Conservation (phyloP, 2,329 filamentous ascomycete genomes). For the Ophiostoma angusticollis region DNA sequence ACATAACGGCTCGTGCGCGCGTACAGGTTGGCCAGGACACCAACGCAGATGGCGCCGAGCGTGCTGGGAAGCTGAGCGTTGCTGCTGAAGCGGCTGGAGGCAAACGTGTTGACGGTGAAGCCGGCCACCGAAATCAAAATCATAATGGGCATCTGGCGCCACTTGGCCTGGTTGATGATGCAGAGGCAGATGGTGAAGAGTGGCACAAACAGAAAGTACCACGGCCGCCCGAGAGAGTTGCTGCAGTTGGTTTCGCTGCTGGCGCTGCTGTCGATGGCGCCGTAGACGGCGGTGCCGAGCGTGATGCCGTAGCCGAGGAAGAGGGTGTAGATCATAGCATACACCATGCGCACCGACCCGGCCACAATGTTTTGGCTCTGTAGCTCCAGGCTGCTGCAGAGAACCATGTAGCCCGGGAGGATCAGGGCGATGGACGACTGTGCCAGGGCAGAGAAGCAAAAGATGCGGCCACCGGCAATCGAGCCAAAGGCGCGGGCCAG, state of each 20-base stretch:
- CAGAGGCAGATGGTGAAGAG: conserved; percentile 53
- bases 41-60: conserved; percentile 62
- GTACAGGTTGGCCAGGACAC: conserved; percentile 68
- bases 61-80: conserved; percentile 69
- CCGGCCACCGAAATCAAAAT: conserved; percentile 58
- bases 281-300: conserved; percentile 51
- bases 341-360: conserved; percentile 61
- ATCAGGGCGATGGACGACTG: conserved; percentile 68
- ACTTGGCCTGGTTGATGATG: conserved; percentile 59
- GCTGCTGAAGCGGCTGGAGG: conserved; percentile 48
- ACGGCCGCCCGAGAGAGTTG: conserved; percentile 34
- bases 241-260: conserved; percentile 26
- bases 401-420: conserved; percentile 58
- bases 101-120: conserved; percentile 65
- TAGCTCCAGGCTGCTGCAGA: conserved; percentile 45
- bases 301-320: conserved; percentile 63
- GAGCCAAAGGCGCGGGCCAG: conserved; percentile 57
- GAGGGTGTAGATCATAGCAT: conserved; percentile 60
- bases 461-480: conserved; percentile 41
- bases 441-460: conserved; percentile 60
- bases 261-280: conserved; percentile 43
- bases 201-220: conserved; percentile 46
- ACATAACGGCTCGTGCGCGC: conserved; percentile 49
- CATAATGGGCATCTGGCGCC: conserved; percentile 67
- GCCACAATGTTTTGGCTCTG: conserved; percentile 58